A percentile compares a stretch with the other conserved stretches of the same genome.
phyloP scores from a whole-genome alignment of 192 early-diverging fungal species.

The Linnemannia zychae region DNA sequence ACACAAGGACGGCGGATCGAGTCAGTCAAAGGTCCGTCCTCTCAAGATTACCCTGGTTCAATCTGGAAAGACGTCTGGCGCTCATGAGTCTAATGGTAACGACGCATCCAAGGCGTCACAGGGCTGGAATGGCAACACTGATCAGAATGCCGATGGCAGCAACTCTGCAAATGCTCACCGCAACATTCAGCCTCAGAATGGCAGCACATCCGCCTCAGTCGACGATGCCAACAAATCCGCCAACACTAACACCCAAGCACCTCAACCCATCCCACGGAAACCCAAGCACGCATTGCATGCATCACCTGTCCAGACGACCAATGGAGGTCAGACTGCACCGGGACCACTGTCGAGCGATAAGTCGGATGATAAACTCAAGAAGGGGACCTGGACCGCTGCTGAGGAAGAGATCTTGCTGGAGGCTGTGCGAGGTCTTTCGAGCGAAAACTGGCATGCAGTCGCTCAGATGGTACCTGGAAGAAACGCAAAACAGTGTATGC shows the following conservation, averaged over 20 bases:
- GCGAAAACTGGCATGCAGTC: constrained; percentile 55
- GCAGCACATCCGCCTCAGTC: neutral
- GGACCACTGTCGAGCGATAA: constrained; percentile 19
- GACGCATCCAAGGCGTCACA: constrained; percentile 14
- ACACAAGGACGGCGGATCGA: constrained; percentile 1
- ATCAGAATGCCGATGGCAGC: neutral
- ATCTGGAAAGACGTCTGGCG: constrained; percentile 23
- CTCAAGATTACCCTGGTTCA: constrained; percentile 47
- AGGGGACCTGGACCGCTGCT: constrained; percentile 46
- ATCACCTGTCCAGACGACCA: neutral
- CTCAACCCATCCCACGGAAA: constrained; percentile 7
- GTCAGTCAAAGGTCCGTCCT: constrained; percentile 11
- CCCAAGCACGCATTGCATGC: constrained; percentile 1
- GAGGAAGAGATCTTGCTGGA: constrained; percentile 49
- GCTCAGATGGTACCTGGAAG: constrained; percentile 50
- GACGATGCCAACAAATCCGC: constrained; percentile 11
- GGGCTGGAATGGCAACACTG: neutral
- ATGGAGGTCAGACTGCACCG: constrained; percentile 25
- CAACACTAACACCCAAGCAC: neutral
- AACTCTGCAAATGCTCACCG: constrained; percentile 5
- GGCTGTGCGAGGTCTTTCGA: constrained; percentile 40
- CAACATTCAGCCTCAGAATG: constrained; percentile 26
- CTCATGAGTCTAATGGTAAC: constrained; percentile 9
- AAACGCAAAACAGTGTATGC: constrained; percentile 57
- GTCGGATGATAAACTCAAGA: constrained; percentile 52